Evolutionary conservation across 306 rosid species (phyloP), one percentile per base, ranked within the genome.

Genomic region (Ormosia semicastrata): DNA sequence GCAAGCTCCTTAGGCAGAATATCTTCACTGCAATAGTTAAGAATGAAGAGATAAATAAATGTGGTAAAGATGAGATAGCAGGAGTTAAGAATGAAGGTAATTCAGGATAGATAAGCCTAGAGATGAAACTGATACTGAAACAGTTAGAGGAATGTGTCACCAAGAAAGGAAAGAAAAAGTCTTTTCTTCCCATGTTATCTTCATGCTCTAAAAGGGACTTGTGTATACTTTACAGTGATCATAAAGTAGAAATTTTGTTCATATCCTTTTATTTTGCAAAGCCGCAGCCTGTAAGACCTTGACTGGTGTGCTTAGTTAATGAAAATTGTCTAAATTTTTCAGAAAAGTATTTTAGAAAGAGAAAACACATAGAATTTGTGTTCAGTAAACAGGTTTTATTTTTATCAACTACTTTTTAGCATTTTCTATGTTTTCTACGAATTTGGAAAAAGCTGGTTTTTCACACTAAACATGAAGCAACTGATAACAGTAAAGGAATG

Each of bases 101-200:
- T 85, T 84, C 17, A 81, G 90, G 87, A 68, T 11, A 44, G 56
- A 80, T 64, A 73, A 53, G 64, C 34, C 56, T 32, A 54, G 3
- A 32, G 18, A 44, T 4, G 54, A 77, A 6, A 66, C 1, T 44
- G 2, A 24, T 18, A 17, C 39, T 2, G 29, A 64, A 64, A 49
- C 66, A 8, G 74, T 77, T 66, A 13, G 66, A 65, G 74, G 74
- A 78, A 66, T 39, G 17, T 52, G 46, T 53, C 64, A 14, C 47
- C 41, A 57, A 74, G 2, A 36, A 62, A 63, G 18, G 33, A 7
- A 49, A 53, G 74, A 78, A 66, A 66, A 78, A 78, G 82, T 78
- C 75, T n/a, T n/a, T n/a, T n/a, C n/a, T n/a, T n/a, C n/a, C n/a
- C n/a, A n/a, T n/a, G n/a, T n/a, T n/a, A n/a, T n/a, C n/a, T n/a